phyloP scores from a whole-genome alignment of 768 basidiomycete species.

The Tylopilus subfusipes region DNA sequence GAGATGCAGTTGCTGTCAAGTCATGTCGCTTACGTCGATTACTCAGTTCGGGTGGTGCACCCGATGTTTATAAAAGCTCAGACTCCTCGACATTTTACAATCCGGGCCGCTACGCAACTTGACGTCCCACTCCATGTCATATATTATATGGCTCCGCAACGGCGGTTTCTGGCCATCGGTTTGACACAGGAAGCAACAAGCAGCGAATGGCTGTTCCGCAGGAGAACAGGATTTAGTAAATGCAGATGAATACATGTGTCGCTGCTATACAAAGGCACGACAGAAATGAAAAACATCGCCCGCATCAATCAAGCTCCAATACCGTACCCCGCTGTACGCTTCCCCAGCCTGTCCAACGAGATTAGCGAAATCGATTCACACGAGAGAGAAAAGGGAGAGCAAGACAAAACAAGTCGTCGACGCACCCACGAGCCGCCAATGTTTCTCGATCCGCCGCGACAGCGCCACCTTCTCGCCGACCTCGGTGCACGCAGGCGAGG shows the following conservation, averaged over 20 bases:
- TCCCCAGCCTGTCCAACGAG: constrained; percentile 49
- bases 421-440: constrained; percentile 95
- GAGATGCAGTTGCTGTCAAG: background rate
- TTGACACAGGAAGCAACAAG: too few species aligned
- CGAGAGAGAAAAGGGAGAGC: background rate
- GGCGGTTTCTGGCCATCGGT: too few species aligned
- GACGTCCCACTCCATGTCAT: too few species aligned
- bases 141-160: too few species aligned
- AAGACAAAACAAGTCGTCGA: constrained; percentile 12
- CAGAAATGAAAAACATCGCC: background rate
- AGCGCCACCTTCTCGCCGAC: constrained; percentile 97
- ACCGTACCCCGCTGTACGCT: constrained; percentile 84
- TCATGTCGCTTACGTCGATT: background rate
- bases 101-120: background rate
- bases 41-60: background rate
- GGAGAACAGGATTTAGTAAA: background rate
- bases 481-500: constrained; percentile 93
- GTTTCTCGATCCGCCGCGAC: constrained; percentile 93
- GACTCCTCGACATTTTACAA: background rate
- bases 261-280: background rate
- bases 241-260: background rate
- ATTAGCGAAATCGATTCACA: background rate
- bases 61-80: background rate
- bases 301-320: constrained; percentile 64
- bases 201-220: background rate